Evolutionary conservation across 2,329 filamentous ascomycete genomes (phyloP).

Genomic region (Pseudovirgaria hyperparasitica): DNA sequence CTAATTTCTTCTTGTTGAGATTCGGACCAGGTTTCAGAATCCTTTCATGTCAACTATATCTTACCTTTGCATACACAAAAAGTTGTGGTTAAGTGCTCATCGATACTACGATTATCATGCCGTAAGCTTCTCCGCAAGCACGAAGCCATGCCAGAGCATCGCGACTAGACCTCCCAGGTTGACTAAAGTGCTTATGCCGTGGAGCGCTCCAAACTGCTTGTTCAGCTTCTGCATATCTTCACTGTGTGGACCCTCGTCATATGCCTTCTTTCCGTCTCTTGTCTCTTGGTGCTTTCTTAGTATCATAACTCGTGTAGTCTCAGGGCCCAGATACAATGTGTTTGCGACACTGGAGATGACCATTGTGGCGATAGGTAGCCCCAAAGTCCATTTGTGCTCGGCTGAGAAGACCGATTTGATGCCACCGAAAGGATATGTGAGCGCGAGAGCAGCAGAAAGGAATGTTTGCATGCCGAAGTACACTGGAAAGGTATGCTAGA

Average conservation of each 20-base stretch:
- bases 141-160: slow-evolving; percentile 65
- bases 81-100: too few species aligned
- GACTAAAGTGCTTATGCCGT: slow-evolving; percentile 68
- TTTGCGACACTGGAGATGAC: slow-evolving; percentile 62
- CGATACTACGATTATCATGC: too few species aligned
- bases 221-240: slow-evolving; percentile 58
- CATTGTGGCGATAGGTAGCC: slow-evolving; percentile 53
- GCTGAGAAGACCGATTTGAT: slow-evolving; percentile 1
- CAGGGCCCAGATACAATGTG: slow-evolving; percentile 56
- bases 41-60: too few species aligned
- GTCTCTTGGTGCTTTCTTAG: slow-evolving; percentile 74
- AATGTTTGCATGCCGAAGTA: slow-evolving; percentile 80
- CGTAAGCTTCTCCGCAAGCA: slow-evolving; percentile 53
- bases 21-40: too few species aligned
- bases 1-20: too few species aligned
- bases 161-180: slow-evolving; percentile 62
- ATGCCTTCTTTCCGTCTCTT: slow-evolving; percentile 77
- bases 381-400: slow-evolving; percentile 5
- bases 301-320: slow-evolving; percentile 61
- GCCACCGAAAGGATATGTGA: slow-evolving; percentile 59
- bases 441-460: slow-evolving; percentile 57
- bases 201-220: slow-evolving; percentile 54
- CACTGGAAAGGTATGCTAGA: slow-evolving; percentile 62
- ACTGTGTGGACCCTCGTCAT: slow-evolving; percentile 66
- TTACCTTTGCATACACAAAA: too few species aligned